Evolutionary conservation across 2,329 filamentous ascomycete genomes (phyloP).

Genomic region (Aspergillus sp.): DNA sequence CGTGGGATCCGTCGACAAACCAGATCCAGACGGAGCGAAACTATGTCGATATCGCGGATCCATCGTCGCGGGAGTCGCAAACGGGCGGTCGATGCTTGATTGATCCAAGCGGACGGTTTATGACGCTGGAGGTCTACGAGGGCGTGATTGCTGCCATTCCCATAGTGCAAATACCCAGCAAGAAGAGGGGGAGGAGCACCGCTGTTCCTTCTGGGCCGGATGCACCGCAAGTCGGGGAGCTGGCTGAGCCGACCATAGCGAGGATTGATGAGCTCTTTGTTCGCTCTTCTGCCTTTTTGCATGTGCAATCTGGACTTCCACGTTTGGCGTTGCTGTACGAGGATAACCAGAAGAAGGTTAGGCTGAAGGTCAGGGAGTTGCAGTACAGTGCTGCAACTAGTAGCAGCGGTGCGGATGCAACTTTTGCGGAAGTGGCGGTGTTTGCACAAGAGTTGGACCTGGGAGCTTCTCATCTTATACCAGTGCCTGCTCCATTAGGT

Average conservation of each 20-base stretch:
- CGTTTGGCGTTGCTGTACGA: slow-evolving; percentile 63
- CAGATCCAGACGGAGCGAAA: slow-evolving; percentile 54
- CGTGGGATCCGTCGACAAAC: slow-evolving; percentile 63
- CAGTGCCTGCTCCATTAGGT: slow-evolving; percentile 54
- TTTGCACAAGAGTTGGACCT: slow-evolving; percentile 53
- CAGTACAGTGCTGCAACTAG: slow-evolving; percentile 44
- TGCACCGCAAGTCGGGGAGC: slow-evolving; percentile 44
- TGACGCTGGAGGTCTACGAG: slow-evolving; percentile 65
- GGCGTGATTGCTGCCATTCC: slow-evolving; percentile 63
- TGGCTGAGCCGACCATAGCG: slow-evolving; percentile 58
- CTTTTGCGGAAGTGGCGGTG: slow-evolving; percentile 49
- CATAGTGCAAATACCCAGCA: slow-evolving; percentile 52
- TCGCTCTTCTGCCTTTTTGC: slow-evolving; percentile 61
- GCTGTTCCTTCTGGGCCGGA: slow-evolving; percentile 19
- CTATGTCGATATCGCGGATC: slow-evolving; percentile 57
- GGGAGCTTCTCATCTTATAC: slow-evolving; percentile 59
- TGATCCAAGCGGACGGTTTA: slow-evolving; percentile 69
- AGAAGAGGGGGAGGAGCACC: slow-evolving; percentile 30
- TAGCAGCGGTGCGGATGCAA: slow-evolving; percentile 46
- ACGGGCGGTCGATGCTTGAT: slow-evolving; percentile 78
- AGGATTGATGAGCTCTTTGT: slow-evolving; percentile 65
- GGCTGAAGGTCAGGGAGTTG: slow-evolving; percentile 52
- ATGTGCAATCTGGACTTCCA: slow-evolving; percentile 50
- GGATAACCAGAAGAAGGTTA: slow-evolving; percentile 54
- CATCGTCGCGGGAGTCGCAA: slow-evolving; percentile 66